Base-by-base conservation (phyloP, 2,329 filamentous ascomycete genomes). In the Claviceps sp. region DNA sequence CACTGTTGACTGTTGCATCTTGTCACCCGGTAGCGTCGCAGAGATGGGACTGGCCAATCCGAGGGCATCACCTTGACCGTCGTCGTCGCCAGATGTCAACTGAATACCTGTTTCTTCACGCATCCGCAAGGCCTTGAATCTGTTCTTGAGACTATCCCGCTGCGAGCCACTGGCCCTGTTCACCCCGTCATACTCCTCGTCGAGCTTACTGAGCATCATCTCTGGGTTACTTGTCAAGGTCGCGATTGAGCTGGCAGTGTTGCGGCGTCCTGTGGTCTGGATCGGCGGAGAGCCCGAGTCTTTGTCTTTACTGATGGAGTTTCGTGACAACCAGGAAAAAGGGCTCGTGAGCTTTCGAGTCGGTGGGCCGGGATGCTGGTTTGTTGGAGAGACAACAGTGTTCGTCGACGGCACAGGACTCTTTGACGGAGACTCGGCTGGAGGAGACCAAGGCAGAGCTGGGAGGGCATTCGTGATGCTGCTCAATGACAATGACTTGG, bases 241-340 rank as follows among this genome's bases (percentile, higher is more conserved):
- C 20, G 84, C 82, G 49, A 90, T 75, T 0, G 88, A 94, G 59
- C 87, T 87, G 49, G 80, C 81, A 1, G 88, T 95, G 61, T 91
- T 88, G 63, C 88, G 77, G 59, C 54, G 76, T 61, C 36, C 76
- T 70, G 54, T 76, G 62, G 52, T 57, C 53, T 59, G 61, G 47
- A 61, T 60, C 40, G 84, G 76, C 5, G 78, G 76, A 13, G 81
- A 76, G 49, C 79, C 75, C 43, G 72, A 65, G 8, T 80, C 74
- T 56, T 77, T 76, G 4, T 75, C 71, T 60, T 82, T 82, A 49
- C 69, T 71, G 38, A 76, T 74, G 11, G 80, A 79, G 64, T 76
- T 83, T 58, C 88, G 75, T 36, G 87, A 88, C 40, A 94, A 76
- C 83, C 87, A 91, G 40, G 87, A 80, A 60, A 95, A 94, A n/a